A percentile compares a stretch with the other conserved stretches of the same genome.
Evolutionary conservation across 2,329 filamentous ascomycete genomes (phyloP).

Genomic region (Peltaster fructicola): DNA sequence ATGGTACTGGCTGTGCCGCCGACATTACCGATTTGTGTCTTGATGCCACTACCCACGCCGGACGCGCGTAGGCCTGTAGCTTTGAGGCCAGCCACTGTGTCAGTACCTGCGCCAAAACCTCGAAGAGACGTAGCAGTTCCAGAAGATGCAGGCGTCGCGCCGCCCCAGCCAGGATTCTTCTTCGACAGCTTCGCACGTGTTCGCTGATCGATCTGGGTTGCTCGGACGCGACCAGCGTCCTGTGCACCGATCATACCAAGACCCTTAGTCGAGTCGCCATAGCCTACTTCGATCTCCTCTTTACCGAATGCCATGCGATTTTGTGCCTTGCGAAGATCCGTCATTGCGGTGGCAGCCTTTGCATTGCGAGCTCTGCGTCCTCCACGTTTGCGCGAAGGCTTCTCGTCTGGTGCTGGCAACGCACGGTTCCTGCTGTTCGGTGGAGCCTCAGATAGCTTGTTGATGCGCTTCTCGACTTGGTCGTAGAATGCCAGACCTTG

Average conservation of each 20-base stretch:
- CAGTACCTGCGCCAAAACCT: slow-evolving; percentile 50
- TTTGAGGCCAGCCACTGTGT: slow-evolving; percentile 50
- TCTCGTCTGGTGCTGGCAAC: slow-evolving; percentile 84
- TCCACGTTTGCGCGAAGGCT: slow-evolving; percentile 80
- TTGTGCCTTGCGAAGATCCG: slow-evolving; percentile 85
- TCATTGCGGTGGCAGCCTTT: slow-evolving; percentile 95
- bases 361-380: slow-evolving; percentile 79
- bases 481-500: slow-evolving; percentile 68
- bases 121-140: slow-evolving; percentile 67
- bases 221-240: slow-evolving; percentile 77
- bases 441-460: slow-evolving; percentile 82
- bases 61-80: slow-evolving; percentile 64
- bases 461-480: slow-evolving; percentile 67
- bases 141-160: slow-evolving; percentile 36
- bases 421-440: slow-evolving; percentile 77
- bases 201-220: slow-evolving; percentile 76
- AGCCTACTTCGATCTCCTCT: slow-evolving; percentile 85
- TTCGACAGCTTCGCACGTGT: slow-evolving; percentile 85
- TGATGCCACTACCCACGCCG: slow-evolving; percentile 45
- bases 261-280: slow-evolving; percentile 71
- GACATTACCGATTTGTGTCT: slow-evolving; percentile 31
- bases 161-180: slow-evolving; percentile 92
- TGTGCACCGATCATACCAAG: slow-evolving; percentile 88
- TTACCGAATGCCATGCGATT: slow-evolving; percentile 93
- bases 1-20: slow-evolving; percentile 53